Base-by-base conservation (phyloP, 2,329 filamentous ascomycete species). In the Cercospora sesami region DNA sequence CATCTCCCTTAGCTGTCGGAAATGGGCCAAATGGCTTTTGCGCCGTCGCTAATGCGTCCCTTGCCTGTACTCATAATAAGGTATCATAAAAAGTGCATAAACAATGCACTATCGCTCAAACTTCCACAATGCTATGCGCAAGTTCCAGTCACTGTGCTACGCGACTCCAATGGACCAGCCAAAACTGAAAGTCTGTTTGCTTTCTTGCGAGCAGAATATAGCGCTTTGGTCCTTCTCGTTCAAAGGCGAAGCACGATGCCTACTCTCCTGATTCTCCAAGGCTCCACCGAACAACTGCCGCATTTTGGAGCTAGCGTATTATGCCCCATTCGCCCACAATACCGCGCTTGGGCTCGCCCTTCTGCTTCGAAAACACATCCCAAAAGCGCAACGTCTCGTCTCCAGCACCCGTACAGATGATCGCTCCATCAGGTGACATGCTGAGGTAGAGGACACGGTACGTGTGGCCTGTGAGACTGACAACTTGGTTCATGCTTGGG, bases 311-410 rank as follows among this genome's bases (percentile, higher is more conserved):
- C 55, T 65, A 73, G 53, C 75, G 69, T 69, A 97, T 97, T 64
- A 94, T 89, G 61, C 91, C 91, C 91, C 91, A 95, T 78, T 92
- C 79, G 65, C 77, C 80, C 31, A 82, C 78, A 59, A 90, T 89
- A 53, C 91, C 90, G 28, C 74, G 69, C 59, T 72, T 90, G 70
- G 89, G 86, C 65, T 85, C 83, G 68, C 87, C 85, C 28, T 90
- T 90, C 30, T 91, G 89, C 76, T 93, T 90, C 76, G 91, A 93
- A 81, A 99, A 99, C 2, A 95, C 91, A 67, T 95, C 95, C 95
- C 95, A 99, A 81, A 99, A 99, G 53, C 95, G 85, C 60, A 99
- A 81, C 0, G 95, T 99, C 82, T 99, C 95, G 73, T 99, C 95
- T 16, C 95, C 95, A 4, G 95, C 95, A 26, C 95, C 95, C 0